Evolutionary conservation across 2,329 filamentous ascomycete genomes (phyloP), one percentile per base, ranked within the genome.

Genomic region (Colletotrichum liaoningense): DNA sequence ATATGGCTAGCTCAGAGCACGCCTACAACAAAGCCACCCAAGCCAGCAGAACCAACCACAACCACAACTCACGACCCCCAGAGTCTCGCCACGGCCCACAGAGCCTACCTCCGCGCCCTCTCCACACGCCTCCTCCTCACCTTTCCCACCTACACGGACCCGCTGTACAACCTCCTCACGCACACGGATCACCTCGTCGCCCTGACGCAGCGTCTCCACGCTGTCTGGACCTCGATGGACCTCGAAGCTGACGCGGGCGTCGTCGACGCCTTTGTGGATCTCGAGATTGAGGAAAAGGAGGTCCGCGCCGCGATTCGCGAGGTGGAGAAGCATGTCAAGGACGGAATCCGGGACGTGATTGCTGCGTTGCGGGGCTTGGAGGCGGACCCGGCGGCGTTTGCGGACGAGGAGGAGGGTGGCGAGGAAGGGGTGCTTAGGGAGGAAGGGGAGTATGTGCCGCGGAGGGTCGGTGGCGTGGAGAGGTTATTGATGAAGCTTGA

Each of bases 401-500:
- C 81, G 63, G 83, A 86, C 63, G 83, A 84, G 77, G 86, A 86
- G 72, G 80, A 77, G 6, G 79, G 76, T 6, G 76, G 75, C 5
- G 84, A 73, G 49, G 69, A 69, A 26, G 77, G 74, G 11, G 77
- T 77, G 24, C 69, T 79, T 42, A 78, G 80, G 49, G 86, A 88
- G 38, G 84, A 85, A 52, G 87, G 85, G 0, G 83, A 82, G 74
- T 98, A 94, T 80, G 87, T 92, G 35, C 93, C 94, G 1, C 88
- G 90, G 74, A 91, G 93, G 73, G 90, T 94, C 4, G 94, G 94
- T 0, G 94, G 95, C 1, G 91, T 98, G 58, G 95, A 98, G 84
- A 88, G 94, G 72, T 83, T 98, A 79, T 82, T 98, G 80, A 97
- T 98, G 94, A 98, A 98, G 85, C 85, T 98, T 77, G 95, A 98